Conservation (phyloP, 345 rosid genomes). For the Streptanthus diversifolius region DNA sequence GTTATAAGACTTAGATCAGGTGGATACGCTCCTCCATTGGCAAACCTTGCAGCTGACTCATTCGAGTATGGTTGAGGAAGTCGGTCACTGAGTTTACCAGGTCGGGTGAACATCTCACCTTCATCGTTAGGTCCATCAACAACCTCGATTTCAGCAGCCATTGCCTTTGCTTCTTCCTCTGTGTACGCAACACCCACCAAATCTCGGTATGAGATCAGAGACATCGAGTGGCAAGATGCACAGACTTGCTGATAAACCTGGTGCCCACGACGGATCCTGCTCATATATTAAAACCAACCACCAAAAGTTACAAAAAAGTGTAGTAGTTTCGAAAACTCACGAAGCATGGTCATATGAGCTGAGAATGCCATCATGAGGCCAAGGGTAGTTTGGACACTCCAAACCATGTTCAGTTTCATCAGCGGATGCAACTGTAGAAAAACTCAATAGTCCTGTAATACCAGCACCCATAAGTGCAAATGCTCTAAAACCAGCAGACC, state of each 20-base stretch:
- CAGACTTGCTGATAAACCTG: slow-evolving; percentile 94
- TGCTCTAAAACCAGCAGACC: slow-evolving; percentile 51
- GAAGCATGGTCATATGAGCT: slow-evolving; percentile 98
- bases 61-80: slow-evolving; percentile 86
- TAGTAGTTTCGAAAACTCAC: slow-evolving; percentile 46
- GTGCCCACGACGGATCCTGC: slow-evolving; percentile 98
- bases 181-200: slow-evolving; percentile 96
- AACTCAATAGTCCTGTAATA: slow-evolving; percentile 67
- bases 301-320: background rate
- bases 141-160: slow-evolving; percentile 98
- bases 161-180: slow-evolving; percentile 94
- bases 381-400: slow-evolving; percentile 76
- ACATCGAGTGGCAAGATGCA: slow-evolving; percentile 99
- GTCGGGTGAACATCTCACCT: slow-evolving; percentile 95
- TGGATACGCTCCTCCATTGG: slow-evolving; percentile 99
- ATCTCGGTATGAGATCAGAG: slow-evolving; percentile 84
- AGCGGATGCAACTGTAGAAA: slow-evolving; percentile 71
- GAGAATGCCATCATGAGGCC: slow-evolving; percentile 95
- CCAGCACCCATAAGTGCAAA: slow-evolving; percentile 83
- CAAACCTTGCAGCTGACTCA: slow-evolving; percentile 96
- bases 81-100: slow-evolving; percentile 95
- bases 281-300: slow-evolving; percentile 19
- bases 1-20: slow-evolving; percentile 95
- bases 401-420: slow-evolving; percentile 98
- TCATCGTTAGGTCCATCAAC: slow-evolving; percentile 97